These are phyloP conservation scores for Colletotrichum gigasporum DNA, from an alignment of 2,329 filamentous ascomycete genomes.

Conservation along the genomic window DNA sequence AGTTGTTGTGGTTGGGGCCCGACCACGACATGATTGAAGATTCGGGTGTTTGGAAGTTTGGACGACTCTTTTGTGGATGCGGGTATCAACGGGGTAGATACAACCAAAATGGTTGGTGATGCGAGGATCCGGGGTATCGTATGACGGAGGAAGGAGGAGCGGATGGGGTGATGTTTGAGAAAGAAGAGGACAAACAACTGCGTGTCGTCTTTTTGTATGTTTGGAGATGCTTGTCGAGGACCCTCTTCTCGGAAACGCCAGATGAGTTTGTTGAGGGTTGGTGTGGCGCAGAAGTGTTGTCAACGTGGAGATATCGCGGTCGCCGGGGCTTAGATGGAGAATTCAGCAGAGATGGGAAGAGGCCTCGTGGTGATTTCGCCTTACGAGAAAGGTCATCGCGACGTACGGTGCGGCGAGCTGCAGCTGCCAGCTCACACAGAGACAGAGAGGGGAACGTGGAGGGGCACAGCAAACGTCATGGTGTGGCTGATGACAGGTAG, in stretches of 20 bases:
- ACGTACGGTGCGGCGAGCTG: neutral
- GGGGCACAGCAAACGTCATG: constrained; percentile 21
- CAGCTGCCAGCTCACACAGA: constrained; percentile 12
- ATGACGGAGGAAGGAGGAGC: neutral
- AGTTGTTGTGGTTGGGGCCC: constrained; percentile 9
- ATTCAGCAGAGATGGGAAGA: neutral
- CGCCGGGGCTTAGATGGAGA: constrained; percentile 11
- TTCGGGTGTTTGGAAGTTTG: neutral
- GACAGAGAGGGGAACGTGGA: constrained; percentile 13
- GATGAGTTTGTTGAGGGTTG: neutral
- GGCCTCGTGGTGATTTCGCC: neutral
- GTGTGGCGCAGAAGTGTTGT: constrained; percentile 26
- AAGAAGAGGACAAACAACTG: neutral
- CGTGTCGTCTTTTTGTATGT: constrained; percentile 13
- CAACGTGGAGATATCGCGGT: constrained; percentile 15
- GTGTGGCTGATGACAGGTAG: constrained; percentile 11
- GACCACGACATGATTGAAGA: constrained; percentile 21
- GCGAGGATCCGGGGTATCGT: constrained; percentile 3
- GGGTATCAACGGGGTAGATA: neutral
- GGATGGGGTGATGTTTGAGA: neutral
- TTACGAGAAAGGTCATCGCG: neutral
- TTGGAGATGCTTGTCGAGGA: neutral
- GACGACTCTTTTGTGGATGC: neutral
- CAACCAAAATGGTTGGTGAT: neutral
- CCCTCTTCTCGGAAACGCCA: constrained; percentile 5